Conservation (phyloP, 495 filamentous ascomycete species). For the Glutinoglossum americanum region DNA sequence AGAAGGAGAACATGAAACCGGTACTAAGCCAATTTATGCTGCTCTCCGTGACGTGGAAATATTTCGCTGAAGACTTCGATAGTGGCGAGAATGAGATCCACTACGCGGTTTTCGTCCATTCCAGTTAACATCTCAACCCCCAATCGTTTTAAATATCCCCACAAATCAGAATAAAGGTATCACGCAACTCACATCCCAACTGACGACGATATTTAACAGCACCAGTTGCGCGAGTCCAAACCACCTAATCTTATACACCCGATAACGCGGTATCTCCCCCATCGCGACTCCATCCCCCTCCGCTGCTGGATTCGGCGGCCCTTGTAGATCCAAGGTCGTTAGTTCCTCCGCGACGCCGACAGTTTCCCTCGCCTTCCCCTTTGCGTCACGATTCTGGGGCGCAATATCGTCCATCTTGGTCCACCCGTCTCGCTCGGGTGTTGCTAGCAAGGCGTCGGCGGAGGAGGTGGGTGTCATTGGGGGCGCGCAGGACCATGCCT, state of each 20-base stretch:
- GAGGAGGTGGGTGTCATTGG: not conserved
- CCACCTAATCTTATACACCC: constrained; percentile 73
- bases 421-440: not conserved
- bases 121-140: not conserved
- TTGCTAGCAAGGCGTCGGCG: not conserved
- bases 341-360: not conserved
- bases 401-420: not conserved
- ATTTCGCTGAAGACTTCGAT: constrained; percentile 49
- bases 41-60: constrained; percentile 53
- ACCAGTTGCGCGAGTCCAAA: constrained; percentile 70
- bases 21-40: constrained; percentile 88
- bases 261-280: not conserved
- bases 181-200: constrained; percentile 60
- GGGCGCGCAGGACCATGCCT: too few species aligned
- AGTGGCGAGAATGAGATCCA: constrained; percentile 89
- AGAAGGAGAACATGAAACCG: constrained; percentile 66
- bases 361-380: not conserved
- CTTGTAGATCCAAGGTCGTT: not conserved
- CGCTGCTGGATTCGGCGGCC: not conserved
- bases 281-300: not conserved
- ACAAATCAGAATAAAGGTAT: not conserved
- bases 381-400: not conserved
- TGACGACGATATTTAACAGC: constrained; percentile 76
- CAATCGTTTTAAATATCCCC: too few species aligned
- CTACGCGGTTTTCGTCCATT: constrained; percentile 18